phyloP scores from a whole-genome alignment of 139 green algal genomes.

The Chlorella ohadii region DNA sequence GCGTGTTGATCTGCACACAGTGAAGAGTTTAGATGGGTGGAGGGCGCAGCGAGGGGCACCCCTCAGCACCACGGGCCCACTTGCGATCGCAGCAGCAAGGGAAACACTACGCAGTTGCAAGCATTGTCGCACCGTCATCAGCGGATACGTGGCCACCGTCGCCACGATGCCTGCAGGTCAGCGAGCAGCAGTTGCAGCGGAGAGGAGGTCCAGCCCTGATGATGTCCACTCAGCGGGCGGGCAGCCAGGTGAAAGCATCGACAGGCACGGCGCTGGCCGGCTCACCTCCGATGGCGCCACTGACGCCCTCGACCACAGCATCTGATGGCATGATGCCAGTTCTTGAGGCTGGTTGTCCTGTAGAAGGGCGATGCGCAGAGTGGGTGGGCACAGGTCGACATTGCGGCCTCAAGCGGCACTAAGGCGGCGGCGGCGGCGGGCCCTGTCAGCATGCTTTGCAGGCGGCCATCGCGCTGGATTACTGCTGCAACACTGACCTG shows the following conservation, averaged over 20 bases:
- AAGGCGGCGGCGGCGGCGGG: no score
- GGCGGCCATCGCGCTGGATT: no score
- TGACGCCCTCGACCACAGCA: slow-evolving; percentile 59
- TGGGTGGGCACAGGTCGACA: no score
- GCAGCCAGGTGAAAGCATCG: no score
- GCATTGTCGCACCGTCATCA: slow-evolving; percentile 69
- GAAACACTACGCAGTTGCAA: no score
- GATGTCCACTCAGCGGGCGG: neutral
- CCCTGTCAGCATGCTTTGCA: no score
- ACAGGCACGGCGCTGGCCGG: neutral
- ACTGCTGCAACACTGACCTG: no score
- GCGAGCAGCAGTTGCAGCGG: neutral
- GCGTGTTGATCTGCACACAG: slow-evolving; percentile 41
- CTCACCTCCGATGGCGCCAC: slow-evolving; percentile 50
- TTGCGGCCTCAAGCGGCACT: neutral
- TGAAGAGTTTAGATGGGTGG: neutral
- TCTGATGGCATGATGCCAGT: slow-evolving; percentile 28
- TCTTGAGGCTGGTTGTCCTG: neutral
- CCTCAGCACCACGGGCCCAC: no score
- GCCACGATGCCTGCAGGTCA: slow-evolving; percentile 46
- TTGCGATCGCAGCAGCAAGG: no score
- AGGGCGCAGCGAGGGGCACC: no score
- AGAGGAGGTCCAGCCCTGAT: neutral
- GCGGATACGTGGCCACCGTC: slow-evolving; percentile 78
- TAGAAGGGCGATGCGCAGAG: neutral